Conservation (phyloP, 2,329 filamentous ascomycete species). For the Fusarium pseudograminearum region DNA sequence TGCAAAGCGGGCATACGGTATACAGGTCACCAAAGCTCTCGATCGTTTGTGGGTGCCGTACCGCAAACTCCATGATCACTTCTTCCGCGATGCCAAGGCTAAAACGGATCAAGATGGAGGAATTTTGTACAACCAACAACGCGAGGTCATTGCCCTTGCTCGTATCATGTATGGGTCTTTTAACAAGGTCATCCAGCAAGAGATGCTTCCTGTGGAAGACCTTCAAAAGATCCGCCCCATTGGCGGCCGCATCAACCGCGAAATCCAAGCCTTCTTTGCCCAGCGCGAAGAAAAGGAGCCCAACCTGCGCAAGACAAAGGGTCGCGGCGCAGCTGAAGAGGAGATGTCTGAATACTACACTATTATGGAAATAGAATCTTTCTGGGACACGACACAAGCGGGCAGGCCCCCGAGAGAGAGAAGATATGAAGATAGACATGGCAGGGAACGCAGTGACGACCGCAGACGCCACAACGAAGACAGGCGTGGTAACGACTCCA, state of each 20-base stretch:
- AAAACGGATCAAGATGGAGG: constrained; percentile 44
- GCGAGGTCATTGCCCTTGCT: constrained; percentile 59
- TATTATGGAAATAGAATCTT: constrained; percentile 41
- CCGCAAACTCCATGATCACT: constrained; percentile 54
- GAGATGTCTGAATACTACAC: constrained; percentile 37
- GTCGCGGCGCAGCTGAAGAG: constrained; percentile 35
- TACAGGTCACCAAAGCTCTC: constrained; percentile 64
- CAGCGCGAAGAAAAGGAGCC: constrained; percentile 53
- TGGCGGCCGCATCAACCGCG: constrained; percentile 54
- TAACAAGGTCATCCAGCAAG: constrained; percentile 58
- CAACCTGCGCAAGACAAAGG: constrained; percentile 44
- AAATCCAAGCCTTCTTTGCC: constrained; percentile 53
- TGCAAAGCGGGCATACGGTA: constrained; percentile 60
- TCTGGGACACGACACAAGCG: constrained; percentile 51
- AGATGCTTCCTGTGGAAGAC: constrained; percentile 53
- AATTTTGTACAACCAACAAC: constrained; percentile 52
- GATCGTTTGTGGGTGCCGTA: constrained; percentile 64
- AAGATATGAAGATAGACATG: not conserved
- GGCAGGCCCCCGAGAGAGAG: constrained; percentile 8
- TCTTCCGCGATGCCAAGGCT: constrained; percentile 48
- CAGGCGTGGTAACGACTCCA: not conserved
- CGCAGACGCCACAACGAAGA: not conserved
- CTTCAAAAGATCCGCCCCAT: constrained; percentile 50
- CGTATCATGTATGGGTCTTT: constrained; percentile 60
- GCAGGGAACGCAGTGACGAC: not conserved